Conservation (phyloP, 2,329 filamentous ascomycete genomes). For the Pseudogymnoascus sp. region DNA sequence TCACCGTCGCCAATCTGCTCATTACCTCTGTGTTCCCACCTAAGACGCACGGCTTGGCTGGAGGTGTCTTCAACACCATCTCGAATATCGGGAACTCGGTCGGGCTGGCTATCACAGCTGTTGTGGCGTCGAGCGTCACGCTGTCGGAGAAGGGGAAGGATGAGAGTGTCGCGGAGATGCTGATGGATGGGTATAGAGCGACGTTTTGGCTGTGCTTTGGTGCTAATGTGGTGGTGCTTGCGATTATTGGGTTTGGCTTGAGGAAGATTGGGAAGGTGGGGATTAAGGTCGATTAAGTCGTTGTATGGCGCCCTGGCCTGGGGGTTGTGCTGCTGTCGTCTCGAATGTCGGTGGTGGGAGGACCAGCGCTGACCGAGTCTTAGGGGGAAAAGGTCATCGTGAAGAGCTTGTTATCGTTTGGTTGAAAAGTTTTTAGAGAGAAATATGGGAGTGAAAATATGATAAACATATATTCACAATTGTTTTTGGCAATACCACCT, state of each 20-base stretch:
- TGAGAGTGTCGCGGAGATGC: constrained; percentile 25
- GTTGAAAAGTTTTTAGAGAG: not conserved
- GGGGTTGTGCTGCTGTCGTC: not conserved
- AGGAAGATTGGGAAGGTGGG: constrained; percentile 39
- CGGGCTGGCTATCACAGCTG: constrained; percentile 44
- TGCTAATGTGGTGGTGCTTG: constrained; percentile 32
- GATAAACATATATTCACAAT: not conserved
- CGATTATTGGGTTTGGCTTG: constrained; percentile 34
- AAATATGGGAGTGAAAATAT: not conserved
- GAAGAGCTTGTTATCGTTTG: not conserved
- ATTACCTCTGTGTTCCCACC: constrained; percentile 49
- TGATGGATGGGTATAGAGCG: constrained; percentile 46
- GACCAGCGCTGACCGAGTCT: too few relatives aligned
- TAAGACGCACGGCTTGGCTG: constrained; percentile 52
- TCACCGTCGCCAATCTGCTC: constrained; percentile 49
- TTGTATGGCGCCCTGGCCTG: not conserved
- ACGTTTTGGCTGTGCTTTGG: constrained; percentile 49
- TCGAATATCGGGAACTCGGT: constrained; percentile 49
- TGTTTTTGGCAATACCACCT: not conserved
- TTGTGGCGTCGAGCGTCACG: constrained; percentile 41
- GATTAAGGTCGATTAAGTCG: constrained; percentile 14
- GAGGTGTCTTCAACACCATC: constrained; percentile 55
- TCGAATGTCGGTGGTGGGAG: too few relatives aligned
- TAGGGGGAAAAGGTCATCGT: not conserved
- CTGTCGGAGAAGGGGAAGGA: constrained; percentile 29